These are phyloP conservation scores for Rhypophila decipiens DNA, from an alignment of 495 filamentous ascomycete genomes.

Conservation along the genomic window DNA sequence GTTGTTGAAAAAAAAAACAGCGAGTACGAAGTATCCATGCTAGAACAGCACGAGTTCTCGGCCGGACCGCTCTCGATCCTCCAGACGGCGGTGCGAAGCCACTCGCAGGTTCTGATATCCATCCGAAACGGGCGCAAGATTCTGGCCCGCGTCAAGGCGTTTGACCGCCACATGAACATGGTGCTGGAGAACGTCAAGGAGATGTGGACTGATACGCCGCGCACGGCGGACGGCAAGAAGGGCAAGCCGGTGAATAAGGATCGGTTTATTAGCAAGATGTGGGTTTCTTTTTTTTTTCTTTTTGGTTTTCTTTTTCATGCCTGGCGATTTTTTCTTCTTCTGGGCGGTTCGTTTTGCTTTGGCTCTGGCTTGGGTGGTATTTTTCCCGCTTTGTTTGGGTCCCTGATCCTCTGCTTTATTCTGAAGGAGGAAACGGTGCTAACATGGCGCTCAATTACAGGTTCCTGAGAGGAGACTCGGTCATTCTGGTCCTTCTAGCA, in stretches of 20 bases:
- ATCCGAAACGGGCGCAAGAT: conserved; percentile 64
- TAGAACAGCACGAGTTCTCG: conserved; percentile 88
- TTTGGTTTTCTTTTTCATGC: too few relatives aligned
- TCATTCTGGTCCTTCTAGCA: conserved; percentile 88
- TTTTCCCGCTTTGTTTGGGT: too few relatives aligned
- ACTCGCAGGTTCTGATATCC: conserved; percentile 87
- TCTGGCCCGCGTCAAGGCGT: conserved; percentile 43
- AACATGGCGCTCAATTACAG: too few relatives aligned
- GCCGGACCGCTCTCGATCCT: conserved; percentile 65
- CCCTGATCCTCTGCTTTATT: too few relatives aligned
- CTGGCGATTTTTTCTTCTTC: too few relatives aligned
- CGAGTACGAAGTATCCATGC: conserved; percentile 81
- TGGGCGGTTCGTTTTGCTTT: too few relatives aligned
- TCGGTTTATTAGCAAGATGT: conserved; percentile 96
- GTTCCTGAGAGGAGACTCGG: conserved; percentile 90
- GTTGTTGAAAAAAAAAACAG: too few relatives aligned
- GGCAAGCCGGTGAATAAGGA: conserved; percentile 95
- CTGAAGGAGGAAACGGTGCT: too few relatives aligned
- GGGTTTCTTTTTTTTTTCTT: not conserved
- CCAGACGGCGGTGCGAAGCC: conserved; percentile 80
- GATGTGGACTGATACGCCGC: conserved; percentile 97
- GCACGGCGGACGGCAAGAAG: conserved; percentile 67
- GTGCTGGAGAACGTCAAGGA: conserved; percentile 59
- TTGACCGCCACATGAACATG: conserved; percentile 35
- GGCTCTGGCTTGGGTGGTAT: too few relatives aligned